These are phyloP conservation scores for Neoarthrinium moseri DNA, from an alignment of 2,329 filamentous ascomycete genomes.

Conservation along the genomic window DNA sequence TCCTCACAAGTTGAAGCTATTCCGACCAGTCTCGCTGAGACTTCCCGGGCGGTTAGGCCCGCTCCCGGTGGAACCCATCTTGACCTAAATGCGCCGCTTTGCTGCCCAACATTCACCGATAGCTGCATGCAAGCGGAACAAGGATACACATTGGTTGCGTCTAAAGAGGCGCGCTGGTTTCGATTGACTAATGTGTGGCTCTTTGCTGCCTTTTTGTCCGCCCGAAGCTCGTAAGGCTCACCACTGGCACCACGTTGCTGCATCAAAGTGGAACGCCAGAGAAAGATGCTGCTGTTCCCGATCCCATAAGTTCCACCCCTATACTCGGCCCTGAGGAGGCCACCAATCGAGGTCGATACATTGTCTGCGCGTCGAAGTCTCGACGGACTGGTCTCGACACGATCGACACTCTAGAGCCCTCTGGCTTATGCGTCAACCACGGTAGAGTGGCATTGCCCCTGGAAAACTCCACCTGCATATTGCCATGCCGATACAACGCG, in stretches of 20 bases:
- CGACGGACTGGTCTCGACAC: no score
- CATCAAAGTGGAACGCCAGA: conserved; percentile 18
- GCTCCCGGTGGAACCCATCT: conserved; percentile 1
- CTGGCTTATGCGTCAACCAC: conserved; percentile 14
- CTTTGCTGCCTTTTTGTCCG: conserved; percentile 13
- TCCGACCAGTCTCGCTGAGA: neutral
- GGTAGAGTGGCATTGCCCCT: conserved; percentile 13
- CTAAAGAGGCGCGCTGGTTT: conserved; percentile 4
- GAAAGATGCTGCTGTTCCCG: conserved; percentile 27
- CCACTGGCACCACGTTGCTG: conserved; percentile 38
- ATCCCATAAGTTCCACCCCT: conserved; percentile 32
- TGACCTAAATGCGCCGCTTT: conserved; percentile 1
- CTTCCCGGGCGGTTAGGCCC: neutral
- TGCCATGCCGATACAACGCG: conserved; percentile 1
- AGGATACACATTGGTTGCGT: conserved; percentile 1
- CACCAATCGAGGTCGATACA: conserved; percentile 22
- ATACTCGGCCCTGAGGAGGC: conserved; percentile 19
- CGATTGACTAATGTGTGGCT: neutral
- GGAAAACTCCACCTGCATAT: conserved; percentile 14
- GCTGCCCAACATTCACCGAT: conserved; percentile 7
- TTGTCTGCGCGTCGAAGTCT: conserved; percentile 3
- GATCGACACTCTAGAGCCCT: no score
- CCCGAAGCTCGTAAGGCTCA: conserved; percentile 15
- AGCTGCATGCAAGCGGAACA: neutral
- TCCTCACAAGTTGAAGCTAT: neutral